A percentile compares a stretch with the other conserved stretches of the same genome.
Evolutionary conservation across 306 rosid species (phyloP).

Genomic region (Oemleria cerasiformis): DNA sequence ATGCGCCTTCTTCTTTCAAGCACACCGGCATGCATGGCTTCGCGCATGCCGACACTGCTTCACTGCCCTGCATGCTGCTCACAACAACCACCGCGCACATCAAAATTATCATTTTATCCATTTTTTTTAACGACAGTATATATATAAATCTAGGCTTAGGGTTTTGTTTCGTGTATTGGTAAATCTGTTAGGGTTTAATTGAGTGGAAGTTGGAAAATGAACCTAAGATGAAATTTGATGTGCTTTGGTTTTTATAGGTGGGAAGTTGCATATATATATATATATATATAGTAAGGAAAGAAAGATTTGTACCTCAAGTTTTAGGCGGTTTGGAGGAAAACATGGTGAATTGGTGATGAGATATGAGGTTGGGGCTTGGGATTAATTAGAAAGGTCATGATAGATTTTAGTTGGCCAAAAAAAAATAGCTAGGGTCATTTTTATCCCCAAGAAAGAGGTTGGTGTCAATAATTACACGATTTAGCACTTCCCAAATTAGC

Average conservation of each 20-base stretch:
- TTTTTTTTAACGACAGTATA: too few relatives aligned
- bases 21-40: slow-evolving; percentile 56
- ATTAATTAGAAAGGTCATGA: neutral
- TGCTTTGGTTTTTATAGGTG: neutral
- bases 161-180: neutral
- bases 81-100: slow-evolving; percentile 22
- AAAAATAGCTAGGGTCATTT: neutral
- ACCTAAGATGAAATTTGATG: neutral
- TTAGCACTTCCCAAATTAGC: too few relatives aligned
- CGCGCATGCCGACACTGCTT: slow-evolving; percentile 33
- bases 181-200: neutral
- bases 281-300: neutral
- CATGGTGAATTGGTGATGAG: slow-evolving; percentile 9
- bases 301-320: neutral
- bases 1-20: slow-evolving; percentile 36
- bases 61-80: slow-evolving; percentile 13
- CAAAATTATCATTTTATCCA: neutral
- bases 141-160: neutral
- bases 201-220: neutral
- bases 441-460: neutral
- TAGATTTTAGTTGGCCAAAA: neutral
- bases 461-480: too few relatives aligned
- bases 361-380: neutral
- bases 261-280: neutral
- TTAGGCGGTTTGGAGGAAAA: slow-evolving; percentile 28